Evolutionary conservation across 768 basidiomycete species (phyloP).

Genomic region (Candolleomyces aberdarensis): DNA sequence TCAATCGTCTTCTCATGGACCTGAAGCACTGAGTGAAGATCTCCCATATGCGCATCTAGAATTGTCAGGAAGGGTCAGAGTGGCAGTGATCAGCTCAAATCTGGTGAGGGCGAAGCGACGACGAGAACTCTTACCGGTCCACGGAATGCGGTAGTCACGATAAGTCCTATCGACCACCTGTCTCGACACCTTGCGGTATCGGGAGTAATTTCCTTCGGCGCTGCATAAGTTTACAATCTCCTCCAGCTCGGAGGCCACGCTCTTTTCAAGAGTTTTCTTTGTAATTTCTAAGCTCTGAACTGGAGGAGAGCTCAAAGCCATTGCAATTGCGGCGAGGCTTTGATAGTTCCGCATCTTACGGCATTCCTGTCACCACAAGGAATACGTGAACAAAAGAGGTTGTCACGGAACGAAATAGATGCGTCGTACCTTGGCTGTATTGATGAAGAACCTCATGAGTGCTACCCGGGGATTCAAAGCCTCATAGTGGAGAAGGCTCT

Average conservation of each 20-base stretch:
- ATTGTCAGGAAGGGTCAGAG: too few species aligned
- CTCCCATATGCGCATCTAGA: slow-evolving; percentile 36
- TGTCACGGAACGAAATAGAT: background rate
- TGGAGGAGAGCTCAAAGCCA: slow-evolving; percentile 37
- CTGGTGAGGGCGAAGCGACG: background rate
- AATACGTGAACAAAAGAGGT: slow-evolving; percentile 17
- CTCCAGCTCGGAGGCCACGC: slow-evolving; percentile 25
- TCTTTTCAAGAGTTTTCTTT: slow-evolving; percentile 24
- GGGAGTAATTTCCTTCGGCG: slow-evolving; percentile 26
- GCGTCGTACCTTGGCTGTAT: slow-evolving; percentile 31
- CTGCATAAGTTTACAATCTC: slow-evolving; percentile 30
- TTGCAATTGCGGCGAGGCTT: slow-evolving; percentile 40
- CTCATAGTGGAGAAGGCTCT: slow-evolving; percentile 38
- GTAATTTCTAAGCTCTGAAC: slow-evolving; percentile 35
- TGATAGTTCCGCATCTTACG: slow-evolving; percentile 42
- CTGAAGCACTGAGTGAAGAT: slow-evolving; percentile 29
- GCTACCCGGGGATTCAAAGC: slow-evolving; percentile 32
- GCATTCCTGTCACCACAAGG: slow-evolving; percentile 39
- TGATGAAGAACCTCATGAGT: slow-evolving; percentile 42
- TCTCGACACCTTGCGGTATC: slow-evolving; percentile 33
- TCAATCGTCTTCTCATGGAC: slow-evolving; percentile 25
- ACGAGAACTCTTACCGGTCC: slow-evolving; percentile 29
- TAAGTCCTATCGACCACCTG: slow-evolving; percentile 18
- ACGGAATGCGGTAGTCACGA: slow-evolving; percentile 32
- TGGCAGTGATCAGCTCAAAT: too few species aligned